Evolutionary conservation across 148 eudicot genomes (phyloP).

Genomic region (Chenopodium suecicum): DNA sequence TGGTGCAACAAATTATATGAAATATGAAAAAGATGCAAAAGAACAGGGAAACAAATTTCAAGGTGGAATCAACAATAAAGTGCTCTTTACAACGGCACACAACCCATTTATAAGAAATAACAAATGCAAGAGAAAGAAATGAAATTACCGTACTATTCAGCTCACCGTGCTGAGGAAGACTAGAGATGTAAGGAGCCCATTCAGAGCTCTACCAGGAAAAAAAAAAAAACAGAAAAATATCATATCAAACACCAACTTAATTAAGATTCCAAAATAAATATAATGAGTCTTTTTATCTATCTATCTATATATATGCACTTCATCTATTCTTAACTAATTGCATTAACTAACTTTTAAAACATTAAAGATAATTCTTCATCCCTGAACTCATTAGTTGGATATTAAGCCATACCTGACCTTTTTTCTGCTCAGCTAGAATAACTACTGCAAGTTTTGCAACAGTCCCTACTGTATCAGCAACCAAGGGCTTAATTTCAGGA

Average conservation of each 20-base stretch:
- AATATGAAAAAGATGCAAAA: not conserved
- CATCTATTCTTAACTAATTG: too few species aligned
- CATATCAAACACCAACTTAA: not conserved
- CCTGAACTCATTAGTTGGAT: not conserved
- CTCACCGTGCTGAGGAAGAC: slow-evolving; percentile 61
- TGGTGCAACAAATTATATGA: not conserved
- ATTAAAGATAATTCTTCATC: not conserved
- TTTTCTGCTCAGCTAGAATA: slow-evolving; percentile 55
- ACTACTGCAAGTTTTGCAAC: slow-evolving; percentile 71
- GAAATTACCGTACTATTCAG: slow-evolving; percentile 63
- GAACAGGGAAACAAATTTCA: not conserved
- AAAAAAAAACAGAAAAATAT: not conserved
- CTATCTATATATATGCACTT: too few species aligned
- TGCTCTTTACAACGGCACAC: not conserved
- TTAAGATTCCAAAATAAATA: not conserved
- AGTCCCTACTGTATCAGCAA: slow-evolving; percentile 50
- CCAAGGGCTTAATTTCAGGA: slow-evolving; percentile 47
- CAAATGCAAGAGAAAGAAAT: not conserved
- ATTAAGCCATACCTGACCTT: slow-evolving; percentile 49
- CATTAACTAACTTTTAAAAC: not conserved
- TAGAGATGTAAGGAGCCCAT: slow-evolving; percentile 74
- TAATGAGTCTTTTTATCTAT: too few species aligned
- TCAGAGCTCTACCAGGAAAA: slow-evolving; percentile 47
- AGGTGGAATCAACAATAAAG: not conserved
- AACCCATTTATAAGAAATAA: not conserved